phyloP scores from a whole-genome alignment of 257 asterid genomes.

The Fraxinus cuspidata region DNA sequence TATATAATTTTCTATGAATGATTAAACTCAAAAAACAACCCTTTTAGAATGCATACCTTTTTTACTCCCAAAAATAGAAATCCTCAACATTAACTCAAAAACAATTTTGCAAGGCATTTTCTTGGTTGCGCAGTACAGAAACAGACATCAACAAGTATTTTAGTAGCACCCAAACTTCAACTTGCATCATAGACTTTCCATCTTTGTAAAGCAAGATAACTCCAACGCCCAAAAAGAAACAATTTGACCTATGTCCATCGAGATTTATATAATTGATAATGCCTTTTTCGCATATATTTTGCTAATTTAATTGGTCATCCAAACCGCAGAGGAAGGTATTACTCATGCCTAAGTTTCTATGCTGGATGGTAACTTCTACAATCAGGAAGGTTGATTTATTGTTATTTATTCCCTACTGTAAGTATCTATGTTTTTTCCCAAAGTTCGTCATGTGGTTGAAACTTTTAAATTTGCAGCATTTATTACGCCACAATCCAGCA shows the following conservation, averaged over 20 bases:
- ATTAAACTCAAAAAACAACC: background rate
- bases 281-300: background rate
- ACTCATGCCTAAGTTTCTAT: background rate
- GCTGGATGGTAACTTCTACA: background rate
- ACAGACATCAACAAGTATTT: background rate
- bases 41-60: background rate
- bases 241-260: background rate
- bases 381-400: background rate
- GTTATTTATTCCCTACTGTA: background rate
- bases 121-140: background rate
- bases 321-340: background rate
- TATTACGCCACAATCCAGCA: background rate
- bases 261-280: background rate
- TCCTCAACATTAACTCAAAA: background rate
- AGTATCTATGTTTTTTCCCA: background rate
- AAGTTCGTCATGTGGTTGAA: background rate
- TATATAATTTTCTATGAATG: background rate
- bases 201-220: background rate
- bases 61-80: background rate
- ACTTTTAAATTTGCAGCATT: background rate
- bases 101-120: slow-evolving; percentile 3
- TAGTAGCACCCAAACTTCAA: background rate
- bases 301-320: background rate
- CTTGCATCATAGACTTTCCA: background rate
- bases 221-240: background rate